Evolutionary conservation across 345 rosid genomes (phyloP), one percentile per base, ranked within the genome.

Genomic region (Rhodomyrtus tomentosa): DNA sequence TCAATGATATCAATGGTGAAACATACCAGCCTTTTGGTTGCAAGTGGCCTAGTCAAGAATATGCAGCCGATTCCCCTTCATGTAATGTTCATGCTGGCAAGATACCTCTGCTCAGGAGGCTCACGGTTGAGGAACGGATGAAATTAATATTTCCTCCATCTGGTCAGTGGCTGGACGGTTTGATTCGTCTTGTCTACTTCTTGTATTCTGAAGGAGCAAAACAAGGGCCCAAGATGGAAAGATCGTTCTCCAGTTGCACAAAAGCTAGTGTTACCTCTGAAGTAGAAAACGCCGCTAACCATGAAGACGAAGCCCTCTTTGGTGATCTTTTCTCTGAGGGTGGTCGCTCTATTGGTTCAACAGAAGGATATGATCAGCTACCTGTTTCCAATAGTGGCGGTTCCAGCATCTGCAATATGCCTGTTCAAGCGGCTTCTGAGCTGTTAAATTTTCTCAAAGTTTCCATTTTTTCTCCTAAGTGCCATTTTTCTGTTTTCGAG

Each of bases 281-380:
- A 90, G 87, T 88, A 85, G 99, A 95, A 86, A 95, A 88, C 88
- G 91, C 93, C 51, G 89, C 90, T 88, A 93, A 93, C 84, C 99
- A 93, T 90, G 99, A 97, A 32, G 99, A 97, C 84, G 99, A 97
- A 84, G 98, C 98, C 49, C 93, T 97, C 84, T 97, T 97, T 85
- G 99, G 99, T 21, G 94, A 95, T 86, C 95, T 97, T 86, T 97
- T 97, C 90, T 94, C 92, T 81, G 99, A 97, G 89, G 94, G 94
- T 82, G 82, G 93, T 86, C 94, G 99, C 62, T 92, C 96, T 5
- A 87, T 92, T 72, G 94, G 97, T 85, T 92, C 98, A 50, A 42
- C 87, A 21, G 98, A 96, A 88, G 93, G 91, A 84, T 91, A 59
- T 87, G 99, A 97, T 82, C 98, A 94, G 84, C 90, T 93, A 54